phyloP scores from a whole-genome alignment of 306 rosid species.

The Glycine tomentella region DNA sequence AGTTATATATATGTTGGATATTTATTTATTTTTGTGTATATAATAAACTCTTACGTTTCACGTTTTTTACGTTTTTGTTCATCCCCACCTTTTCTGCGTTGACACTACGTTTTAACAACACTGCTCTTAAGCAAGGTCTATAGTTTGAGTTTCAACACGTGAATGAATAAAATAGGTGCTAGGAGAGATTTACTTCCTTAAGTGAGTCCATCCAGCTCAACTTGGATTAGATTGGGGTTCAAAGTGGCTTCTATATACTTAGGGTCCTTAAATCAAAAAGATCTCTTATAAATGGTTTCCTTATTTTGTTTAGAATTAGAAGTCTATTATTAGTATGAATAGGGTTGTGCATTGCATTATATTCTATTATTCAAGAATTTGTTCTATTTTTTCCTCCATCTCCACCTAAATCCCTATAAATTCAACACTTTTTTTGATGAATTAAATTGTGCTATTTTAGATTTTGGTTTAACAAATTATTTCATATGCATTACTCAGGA shows the following conservation, averaged over 20 bases:
- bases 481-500: conserved; percentile 65
- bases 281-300: conserved; percentile 5
- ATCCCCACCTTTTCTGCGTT: too few species aligned
- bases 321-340: background rate
- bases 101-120: too few species aligned
- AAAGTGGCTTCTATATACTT: background rate
- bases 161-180: too few species aligned
- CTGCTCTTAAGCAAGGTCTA: too few species aligned
- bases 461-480: conserved; percentile 36
- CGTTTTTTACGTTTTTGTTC: too few species aligned
- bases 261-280: background rate
- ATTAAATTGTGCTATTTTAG: conserved; percentile 13
- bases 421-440: conserved; percentile 28
- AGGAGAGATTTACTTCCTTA: too few species aligned
- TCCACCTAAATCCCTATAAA: background rate
- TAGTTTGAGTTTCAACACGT: too few species aligned
- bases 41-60: too few species aligned
- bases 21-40: too few species aligned
- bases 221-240: background rate
- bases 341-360: background rate
- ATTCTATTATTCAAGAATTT: conserved; percentile 9
- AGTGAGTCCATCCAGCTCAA: background rate
- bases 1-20: too few species aligned
- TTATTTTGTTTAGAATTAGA: conserved; percentile 8
- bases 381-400: conserved; percentile 9